Evolutionary conservation across 805 yeast species (phyloP).

Genomic region (Pichia insulana): DNA sequence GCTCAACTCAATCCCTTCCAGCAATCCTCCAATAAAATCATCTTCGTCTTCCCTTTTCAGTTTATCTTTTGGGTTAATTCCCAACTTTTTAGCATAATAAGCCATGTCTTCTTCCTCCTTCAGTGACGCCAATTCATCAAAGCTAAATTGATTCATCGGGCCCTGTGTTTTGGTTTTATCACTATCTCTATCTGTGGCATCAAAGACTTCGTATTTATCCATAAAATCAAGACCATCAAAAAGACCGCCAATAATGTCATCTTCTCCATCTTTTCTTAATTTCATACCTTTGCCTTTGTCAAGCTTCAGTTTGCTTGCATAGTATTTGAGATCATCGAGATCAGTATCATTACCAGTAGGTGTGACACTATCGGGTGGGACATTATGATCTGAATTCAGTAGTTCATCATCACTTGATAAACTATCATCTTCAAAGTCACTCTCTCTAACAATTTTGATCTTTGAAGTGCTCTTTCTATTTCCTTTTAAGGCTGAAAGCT

Average conservation of each 20-base stretch:
- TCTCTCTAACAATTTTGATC: slow-evolving; percentile 15
- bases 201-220: slow-evolving; percentile 11
- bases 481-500: slow-evolving; percentile 9
- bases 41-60: slow-evolving; percentile 51
- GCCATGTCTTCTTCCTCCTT: slow-evolving; percentile 73
- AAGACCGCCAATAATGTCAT: slow-evolving; percentile 72
- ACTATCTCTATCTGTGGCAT: no score
- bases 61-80: slow-evolving; percentile 50
- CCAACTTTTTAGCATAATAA: slow-evolving; percentile 77
- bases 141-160: slow-evolving; percentile 24
- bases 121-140: slow-evolving; percentile 39
- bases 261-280: slow-evolving; percentile 46
- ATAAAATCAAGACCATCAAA: slow-evolving; percentile 61
- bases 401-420: slow-evolving; percentile 5
- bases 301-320: slow-evolving; percentile 74
- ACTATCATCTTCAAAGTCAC: slow-evolving; percentile 15
- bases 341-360: slow-evolving; percentile 41
- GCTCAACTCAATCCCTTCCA: slow-evolving; percentile 63
- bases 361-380: slow-evolving; percentile 11
- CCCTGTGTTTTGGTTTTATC: neutral
- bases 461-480: slow-evolving; percentile 13
- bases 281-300: slow-evolving; percentile 37
- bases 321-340: slow-evolving; percentile 69
- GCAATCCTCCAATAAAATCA: slow-evolving; percentile 70
- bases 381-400: slow-evolving; percentile 2